Percentiles rank a stretch among this genome's conserved stretches.
Evolutionary conservation across 495 filamentous ascomycete genomes (phyloP).

Genomic region (Symbiotaphrina buchneri): DNA sequence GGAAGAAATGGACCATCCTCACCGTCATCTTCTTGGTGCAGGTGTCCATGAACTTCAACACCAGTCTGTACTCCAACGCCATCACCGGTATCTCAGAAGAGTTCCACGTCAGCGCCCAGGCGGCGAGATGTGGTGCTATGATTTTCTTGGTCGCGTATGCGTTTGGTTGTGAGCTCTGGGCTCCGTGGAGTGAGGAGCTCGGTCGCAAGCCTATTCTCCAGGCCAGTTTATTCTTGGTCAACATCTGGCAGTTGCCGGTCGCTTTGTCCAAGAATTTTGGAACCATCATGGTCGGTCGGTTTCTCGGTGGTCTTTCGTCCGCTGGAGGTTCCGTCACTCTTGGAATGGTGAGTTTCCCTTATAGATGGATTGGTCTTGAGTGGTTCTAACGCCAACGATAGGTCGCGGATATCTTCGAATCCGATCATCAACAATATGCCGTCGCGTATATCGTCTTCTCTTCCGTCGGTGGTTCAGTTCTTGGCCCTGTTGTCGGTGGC

Average conservation of each 20-base stretch:
- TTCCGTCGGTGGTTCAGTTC: constrained; percentile 35
- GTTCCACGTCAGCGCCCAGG: constrained; percentile 8
- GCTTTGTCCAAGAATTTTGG: constrained; percentile 29
- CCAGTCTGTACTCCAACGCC: constrained; percentile 30
- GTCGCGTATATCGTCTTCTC: constrained; percentile 40
- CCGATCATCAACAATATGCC: constrained; percentile 35
- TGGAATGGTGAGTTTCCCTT: too few species aligned
- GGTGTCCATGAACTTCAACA: constrained; percentile 35
- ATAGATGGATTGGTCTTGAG: too few species aligned
- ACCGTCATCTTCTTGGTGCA: constrained; percentile 33
- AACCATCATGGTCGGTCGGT: constrained; percentile 30
- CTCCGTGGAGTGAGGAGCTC: constrained; percentile 40
- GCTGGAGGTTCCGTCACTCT: constrained; percentile 41
- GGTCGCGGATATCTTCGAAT: constrained; percentile 38
- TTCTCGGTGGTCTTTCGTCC: constrained; percentile 32
- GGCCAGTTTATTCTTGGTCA: constrained; percentile 30
- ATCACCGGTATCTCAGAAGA: constrained; percentile 23
- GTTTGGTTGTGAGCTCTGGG: constrained; percentile 45
- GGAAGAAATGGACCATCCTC: constrained; percentile 39
- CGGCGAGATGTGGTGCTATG: constrained; percentile 22
- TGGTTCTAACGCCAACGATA: too few species aligned
- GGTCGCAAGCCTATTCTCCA: constrained; percentile 34
- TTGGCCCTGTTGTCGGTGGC: constrained; percentile 37
- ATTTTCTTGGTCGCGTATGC: constrained; percentile 38
- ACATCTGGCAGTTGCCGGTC: constrained; percentile 31